These are phyloP conservation scores for Pseudogymnoascus pannorum DNA, from an alignment of 2,329 filamentous ascomycete genomes.

Conservation along the genomic window DNA sequence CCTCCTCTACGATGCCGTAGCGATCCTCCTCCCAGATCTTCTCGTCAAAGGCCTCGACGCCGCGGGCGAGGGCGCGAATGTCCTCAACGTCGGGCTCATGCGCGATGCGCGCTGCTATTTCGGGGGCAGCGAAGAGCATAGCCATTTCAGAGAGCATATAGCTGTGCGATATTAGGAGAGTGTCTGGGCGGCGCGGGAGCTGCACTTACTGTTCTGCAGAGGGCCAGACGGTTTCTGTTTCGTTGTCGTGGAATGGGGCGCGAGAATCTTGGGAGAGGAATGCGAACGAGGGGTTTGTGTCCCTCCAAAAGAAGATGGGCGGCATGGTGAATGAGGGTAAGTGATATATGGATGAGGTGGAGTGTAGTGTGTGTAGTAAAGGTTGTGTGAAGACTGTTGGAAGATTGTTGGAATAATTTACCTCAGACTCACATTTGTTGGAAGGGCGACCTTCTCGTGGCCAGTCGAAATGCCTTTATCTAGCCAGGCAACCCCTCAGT, in stretches of 20 bases:
- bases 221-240: conserved; percentile 33
- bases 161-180: conserved; percentile 23
- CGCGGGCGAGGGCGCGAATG: conserved; percentile 48
- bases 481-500: neutral
- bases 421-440: conserved; percentile 1
- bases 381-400: neutral
- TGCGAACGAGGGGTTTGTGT: conserved; percentile 40
- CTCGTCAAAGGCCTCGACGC: conserved; percentile 45
- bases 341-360: neutral
- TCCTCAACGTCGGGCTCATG: conserved; percentile 37
- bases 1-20: conserved; percentile 47
- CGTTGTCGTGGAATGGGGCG: conserved; percentile 38
- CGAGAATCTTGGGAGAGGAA: conserved; percentile 59
- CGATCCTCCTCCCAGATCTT: conserved; percentile 45
- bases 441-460: neutral
- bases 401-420: neutral
- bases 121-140: conserved; percentile 39
- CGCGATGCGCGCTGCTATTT: conserved; percentile 43
- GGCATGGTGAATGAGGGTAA: neutral
- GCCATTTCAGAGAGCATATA: conserved; percentile 52
- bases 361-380: neutral
- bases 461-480: neutral
- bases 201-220: conserved; percentile 43
- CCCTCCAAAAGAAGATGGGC: conserved; percentile 39
- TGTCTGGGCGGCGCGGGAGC: neutral